Evolutionary conservation across 2,329 filamentous ascomycete species (phyloP), one percentile per base, ranked within the genome.

Genomic region (Clonostachys chloroleuca): DNA sequence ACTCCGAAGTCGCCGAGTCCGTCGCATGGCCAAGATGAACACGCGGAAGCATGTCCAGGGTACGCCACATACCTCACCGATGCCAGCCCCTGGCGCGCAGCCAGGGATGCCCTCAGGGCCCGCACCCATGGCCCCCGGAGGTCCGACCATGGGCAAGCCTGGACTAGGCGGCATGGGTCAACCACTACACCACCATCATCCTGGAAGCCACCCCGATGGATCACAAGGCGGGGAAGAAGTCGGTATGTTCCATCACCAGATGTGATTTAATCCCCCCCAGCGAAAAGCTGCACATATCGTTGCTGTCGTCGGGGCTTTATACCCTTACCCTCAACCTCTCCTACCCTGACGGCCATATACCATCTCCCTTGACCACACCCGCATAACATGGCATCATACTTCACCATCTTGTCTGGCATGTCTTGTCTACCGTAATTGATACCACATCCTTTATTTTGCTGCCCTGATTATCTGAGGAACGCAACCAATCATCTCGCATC

Each of bases 181-280:
- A 52, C 69, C 73, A 51, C 76, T 81, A 68, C 89, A 94, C 69
- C 91, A 90, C 67, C 83, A 91, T 53, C 52, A 54, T 43, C 43
- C 52, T n/a, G 53, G 64, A 52, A 55, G 53, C 50, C 64, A 67
- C 51, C 59, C 59, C 43, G 64, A 66, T 64, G 85, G 82, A 63
- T 77, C 73, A 64, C 76, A 77, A 59, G 78, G 81, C 68, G 83
- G 81, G 70, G 87, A 92, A 63, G 90, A 94, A 82, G 91, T 91
- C 84, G 91, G 91, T 95, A 96, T 95, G 91, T 96, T 92, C 78
- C 86, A 90, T 78, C 86, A 90, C 80, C 88, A 91, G 78, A 89
- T 94, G 85, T 94, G 83, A 89, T 79, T 48, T 60, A 54, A 55
- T 52, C 43, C 47, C 43, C 47, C 59, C 24, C 5, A 30, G 24